A percentile compares a stretch with the other conserved stretches of the same genome.
phyloP scores from a whole-genome alignment of 495 filamentous ascomycete genomes.

The Neurospora hispaniola region DNA sequence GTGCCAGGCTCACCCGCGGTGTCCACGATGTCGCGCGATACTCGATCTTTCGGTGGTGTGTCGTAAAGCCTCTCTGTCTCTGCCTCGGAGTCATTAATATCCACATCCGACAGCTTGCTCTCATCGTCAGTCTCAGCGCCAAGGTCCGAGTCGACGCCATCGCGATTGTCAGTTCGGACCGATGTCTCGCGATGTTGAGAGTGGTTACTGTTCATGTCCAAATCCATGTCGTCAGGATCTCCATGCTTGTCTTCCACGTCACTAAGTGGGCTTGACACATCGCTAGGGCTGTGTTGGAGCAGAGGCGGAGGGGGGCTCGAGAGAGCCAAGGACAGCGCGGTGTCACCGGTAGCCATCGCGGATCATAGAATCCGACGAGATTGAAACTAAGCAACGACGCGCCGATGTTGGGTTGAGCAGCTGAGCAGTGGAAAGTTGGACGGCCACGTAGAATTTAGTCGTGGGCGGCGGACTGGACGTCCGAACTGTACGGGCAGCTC shows the following conservation, averaged over 20 bases:
- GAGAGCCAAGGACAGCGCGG: conserved; percentile 29
- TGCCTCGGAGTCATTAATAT: conserved; percentile 86
- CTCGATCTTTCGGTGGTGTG: conserved; percentile 68
- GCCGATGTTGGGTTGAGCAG: conserved; percentile 9
- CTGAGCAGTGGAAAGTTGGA: conserved; percentile 5
- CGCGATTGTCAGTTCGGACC: conserved; percentile 1
- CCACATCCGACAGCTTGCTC: conserved; percentile 41
- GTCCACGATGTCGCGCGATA: conserved; percentile 50
- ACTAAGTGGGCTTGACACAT: conserved; percentile 63
- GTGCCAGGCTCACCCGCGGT: conserved; percentile 26
- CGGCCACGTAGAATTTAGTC: conserved; percentile 19
- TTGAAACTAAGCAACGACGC: background rate
- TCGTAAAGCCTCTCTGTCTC: conserved; percentile 92
- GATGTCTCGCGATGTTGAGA: background rate
- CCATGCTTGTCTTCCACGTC: conserved; percentile 70
- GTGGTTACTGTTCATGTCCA: conserved; percentile 23
- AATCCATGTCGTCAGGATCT: conserved; percentile 35
- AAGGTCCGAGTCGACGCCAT: conserved; percentile 27
- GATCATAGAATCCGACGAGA: conserved; percentile 11
- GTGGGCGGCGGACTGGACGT: conserved; percentile 2
- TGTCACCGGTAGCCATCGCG: conserved; percentile 38
- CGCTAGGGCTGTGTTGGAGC: conserved; percentile 27
- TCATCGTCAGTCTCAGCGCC: conserved; percentile 20
- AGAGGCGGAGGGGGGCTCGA: conserved; percentile 35
- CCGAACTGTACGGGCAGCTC: conserved; percentile 12